These are phyloP conservation scores for Penicillium desertorum DNA, from an alignment of 495 filamentous ascomycete species.

Conservation along the genomic window DNA sequence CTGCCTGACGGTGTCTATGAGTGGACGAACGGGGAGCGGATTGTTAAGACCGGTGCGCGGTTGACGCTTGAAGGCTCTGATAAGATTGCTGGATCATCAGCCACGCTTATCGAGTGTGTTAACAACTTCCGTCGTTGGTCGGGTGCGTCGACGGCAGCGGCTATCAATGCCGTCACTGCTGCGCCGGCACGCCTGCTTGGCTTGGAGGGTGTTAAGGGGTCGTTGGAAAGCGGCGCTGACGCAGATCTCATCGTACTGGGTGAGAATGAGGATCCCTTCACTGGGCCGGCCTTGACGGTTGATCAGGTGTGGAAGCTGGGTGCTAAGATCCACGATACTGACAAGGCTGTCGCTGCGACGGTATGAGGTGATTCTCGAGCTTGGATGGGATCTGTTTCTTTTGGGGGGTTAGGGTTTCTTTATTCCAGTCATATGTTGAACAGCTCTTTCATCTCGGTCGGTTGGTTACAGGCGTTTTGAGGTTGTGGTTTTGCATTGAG, in stretches of 20 bases:
- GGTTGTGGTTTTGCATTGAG: slow-evolving; percentile 3
- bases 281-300: slow-evolving; percentile 53
- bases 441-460: slow-evolving; percentile 3
- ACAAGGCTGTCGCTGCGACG: slow-evolving; percentile 22
- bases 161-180: slow-evolving; percentile 66
- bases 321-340: slow-evolving; percentile 46
- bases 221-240: slow-evolving; percentile 66
- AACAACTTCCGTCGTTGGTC: slow-evolving; percentile 77
- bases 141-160: slow-evolving; percentile 60
- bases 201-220: slow-evolving; percentile 64
- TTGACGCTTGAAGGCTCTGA: slow-evolving; percentile 68
- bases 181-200: slow-evolving; percentile 75
- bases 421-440: neutral
- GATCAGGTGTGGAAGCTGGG: slow-evolving; percentile 82
- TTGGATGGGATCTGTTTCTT: slow-evolving; percentile 8
- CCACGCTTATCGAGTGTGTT: slow-evolving; percentile 75
- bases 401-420: slow-evolving; percentile 2
- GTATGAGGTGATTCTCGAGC: slow-evolving; percentile 2
- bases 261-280: slow-evolving; percentile 47
- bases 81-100: slow-evolving; percentile 69
- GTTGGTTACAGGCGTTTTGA: slow-evolving; percentile 8
- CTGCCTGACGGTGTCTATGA: slow-evolving; percentile 73
- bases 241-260: slow-evolving; percentile 75
- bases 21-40: slow-evolving; percentile 74
- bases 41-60: slow-evolving; percentile 65